Base-by-base conservation (phyloP, 1,284 basidiomycete species). In the Phylloboletellus chloephorus region DNA sequence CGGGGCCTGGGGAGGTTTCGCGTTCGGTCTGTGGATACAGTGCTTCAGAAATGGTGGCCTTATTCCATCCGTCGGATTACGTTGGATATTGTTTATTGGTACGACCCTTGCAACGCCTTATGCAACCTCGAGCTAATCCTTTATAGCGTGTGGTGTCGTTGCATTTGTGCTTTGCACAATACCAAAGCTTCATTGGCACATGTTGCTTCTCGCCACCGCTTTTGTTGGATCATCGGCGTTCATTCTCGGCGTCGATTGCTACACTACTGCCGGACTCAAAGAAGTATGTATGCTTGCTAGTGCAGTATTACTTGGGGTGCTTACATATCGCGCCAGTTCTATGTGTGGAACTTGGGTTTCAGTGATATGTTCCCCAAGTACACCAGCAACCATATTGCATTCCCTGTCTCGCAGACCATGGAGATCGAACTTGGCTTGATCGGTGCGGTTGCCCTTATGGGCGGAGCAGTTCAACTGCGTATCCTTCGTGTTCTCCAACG, bases 261-360 rank as follows among this genome's bases (percentile, higher is more conserved):
- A 82, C 62, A 88, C 90, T 3, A 85, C 88, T 5, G 88, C 84
- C 4, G 88, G 87, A 17, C 74, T 96, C 44, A 97, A 97, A 68
- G 94, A 96, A 73, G 86, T 86, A 50, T 63, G 61, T 46, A 15
- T 31, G 8, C 11, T 17, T 44, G 11, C 13, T 17, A 7, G 13
- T 28, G 3, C 17, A 2, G 12, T 35, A 31, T 49, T 24, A 13
- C 16, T 37, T 12, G n/a, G 5, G n/a, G 31, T 37, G 39, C 43
- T 51, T 17, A 53, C 38, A 26, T 25, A 32, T 26, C 17, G 10
- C 13, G 23, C 21, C 48, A 90, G 86, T 96, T 95, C 67, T 97
- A 96, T 65, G 71, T 95, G 37, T 95, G 88, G 81, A 97, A 96
- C 58, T 69, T 98, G 32, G 94, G 94, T 13, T 91, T 92, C 65